Evolutionary conservation across 306 rosid genomes (phyloP), one percentile per base, ranked within the genome.

Genomic region (Begonia peltatifolia): DNA sequence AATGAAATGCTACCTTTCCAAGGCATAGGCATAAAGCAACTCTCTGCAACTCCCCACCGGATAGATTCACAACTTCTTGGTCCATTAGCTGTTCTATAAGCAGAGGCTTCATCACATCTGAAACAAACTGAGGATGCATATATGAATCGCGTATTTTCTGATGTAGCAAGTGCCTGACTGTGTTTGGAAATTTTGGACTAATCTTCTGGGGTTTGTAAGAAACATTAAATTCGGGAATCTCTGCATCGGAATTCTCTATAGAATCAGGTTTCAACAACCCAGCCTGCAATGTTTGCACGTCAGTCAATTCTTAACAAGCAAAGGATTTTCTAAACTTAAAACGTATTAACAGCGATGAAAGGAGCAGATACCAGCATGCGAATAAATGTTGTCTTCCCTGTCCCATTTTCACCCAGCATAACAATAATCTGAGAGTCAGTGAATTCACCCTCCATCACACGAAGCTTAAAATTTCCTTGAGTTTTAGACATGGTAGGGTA

Each of bases 41-140:
- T 80, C 99, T 79, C 68, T 92, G 99, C 76, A 92, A 67, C 84
- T 92, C 99, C 74, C 99, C 99, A 63, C 99, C 96, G 56, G 99
- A 86, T 62, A 92, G 99, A 83, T 86, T 92, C 61, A 77, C 75
- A 55, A 92, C 96, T 74, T 92, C 96, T 70, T 83, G 94, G 63
- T 92, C 99, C 99, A 92, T 92, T 52, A 92, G 68, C 54, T 92
- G 96, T 64, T 92, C 99, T 6, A 92, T 92, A 57, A 92, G 94
- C 64, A 92, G 95, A 58, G 99, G 99, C 70, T 86, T 92, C 94
- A 86, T 92, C 60, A 92, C 99, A 70, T 92, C 99, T 18, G 99
- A 92, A 53, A 86, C 25, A 65, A 92, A 92, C 64, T 92, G 96
- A 47, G 99, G 94, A 69, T 90, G 95, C 55, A 83, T 83, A 30